Percentiles rank a stretch among this genome's conserved stretches.
Evolutionary conservation across 2,329 filamentous ascomycete species (phyloP).

Genomic region (Botryosphaeria dothidea): DNA sequence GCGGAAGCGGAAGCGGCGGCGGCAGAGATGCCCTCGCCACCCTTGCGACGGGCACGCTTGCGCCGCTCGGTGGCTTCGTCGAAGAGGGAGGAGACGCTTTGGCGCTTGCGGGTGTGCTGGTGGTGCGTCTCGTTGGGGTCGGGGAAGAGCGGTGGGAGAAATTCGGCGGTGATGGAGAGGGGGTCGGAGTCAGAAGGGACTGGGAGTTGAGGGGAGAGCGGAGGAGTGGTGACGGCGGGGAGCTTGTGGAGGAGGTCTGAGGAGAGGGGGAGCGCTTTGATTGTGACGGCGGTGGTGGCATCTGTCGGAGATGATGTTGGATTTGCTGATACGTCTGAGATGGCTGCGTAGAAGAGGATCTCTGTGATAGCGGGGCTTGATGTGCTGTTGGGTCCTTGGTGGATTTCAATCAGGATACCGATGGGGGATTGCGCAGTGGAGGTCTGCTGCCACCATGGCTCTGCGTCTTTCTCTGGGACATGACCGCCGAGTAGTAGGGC

Average conservation of each 20-base stretch:
- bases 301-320: background rate
- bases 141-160: constrained; percentile 31
- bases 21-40: constrained; percentile 45
- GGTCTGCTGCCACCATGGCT: constrained; percentile 44
- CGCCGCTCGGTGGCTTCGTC: constrained; percentile 48
- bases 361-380: constrained; percentile 41
- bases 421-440: constrained; percentile 40
- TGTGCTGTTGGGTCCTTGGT: background rate
- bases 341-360: constrained; percentile 47
- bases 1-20: constrained; percentile 38
- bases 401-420: constrained; percentile 40
- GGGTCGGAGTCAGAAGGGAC: background rate
- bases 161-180: constrained; percentile 27
- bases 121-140: background rate
- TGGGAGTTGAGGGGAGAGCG: constrained; percentile 25
- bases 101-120: constrained; percentile 41
- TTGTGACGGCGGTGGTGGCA: background rate
- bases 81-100: constrained; percentile 45
- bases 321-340: constrained; percentile 15
- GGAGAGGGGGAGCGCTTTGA: constrained; percentile 43
- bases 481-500: constrained; percentile 31
- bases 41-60: constrained; percentile 43
- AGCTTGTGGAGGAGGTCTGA: constrained; percentile 40
- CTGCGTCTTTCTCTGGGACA: constrained; percentile 12
- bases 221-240: constrained; percentile 26